Conservation (phyloP, 495 filamentous ascomycete genomes). For the Xylaria acuta region DNA sequence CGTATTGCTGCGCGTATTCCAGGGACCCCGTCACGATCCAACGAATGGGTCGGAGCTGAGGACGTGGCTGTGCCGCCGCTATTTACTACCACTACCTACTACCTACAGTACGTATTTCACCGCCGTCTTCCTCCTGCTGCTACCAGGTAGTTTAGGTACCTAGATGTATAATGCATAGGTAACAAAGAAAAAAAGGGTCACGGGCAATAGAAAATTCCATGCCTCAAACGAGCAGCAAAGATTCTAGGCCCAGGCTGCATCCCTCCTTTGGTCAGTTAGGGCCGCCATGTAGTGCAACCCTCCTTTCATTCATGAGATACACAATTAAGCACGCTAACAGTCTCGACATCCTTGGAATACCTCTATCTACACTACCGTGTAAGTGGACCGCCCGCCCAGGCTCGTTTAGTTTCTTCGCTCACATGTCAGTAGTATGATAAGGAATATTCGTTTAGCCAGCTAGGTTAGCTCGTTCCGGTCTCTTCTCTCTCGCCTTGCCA, state of each 20-base stretch:
- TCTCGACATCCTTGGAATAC: neutral
- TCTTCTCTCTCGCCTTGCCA: neutral
- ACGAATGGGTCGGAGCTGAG: neutral
- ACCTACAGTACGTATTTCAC: too few species aligned
- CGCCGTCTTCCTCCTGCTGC: neutral
- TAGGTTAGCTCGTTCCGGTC: neutral
- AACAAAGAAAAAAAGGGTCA: neutral
- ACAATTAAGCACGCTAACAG: neutral
- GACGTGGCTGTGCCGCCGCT: constrained; percentile 14
- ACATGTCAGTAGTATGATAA: constrained; percentile 4
- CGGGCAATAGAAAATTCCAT: neutral
- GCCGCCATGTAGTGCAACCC: neutral
- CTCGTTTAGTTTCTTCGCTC: neutral
- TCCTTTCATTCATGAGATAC: neutral
- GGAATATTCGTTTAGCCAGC: neutral
- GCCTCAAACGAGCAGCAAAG: neutral
- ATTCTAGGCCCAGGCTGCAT: too few species aligned
- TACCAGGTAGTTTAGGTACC: neutral
- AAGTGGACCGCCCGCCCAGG: constrained; percentile 8
- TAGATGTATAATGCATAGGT: neutral
- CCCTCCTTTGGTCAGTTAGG: neutral
- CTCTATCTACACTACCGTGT: neutral
- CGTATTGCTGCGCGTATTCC: constrained; percentile 14
- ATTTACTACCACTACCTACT: neutral
- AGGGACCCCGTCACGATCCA: neutral